Evolutionary conservation across 2,329 filamentous ascomycete species (phyloP).

Genomic region (Ophiostoma ulmi): DNA sequence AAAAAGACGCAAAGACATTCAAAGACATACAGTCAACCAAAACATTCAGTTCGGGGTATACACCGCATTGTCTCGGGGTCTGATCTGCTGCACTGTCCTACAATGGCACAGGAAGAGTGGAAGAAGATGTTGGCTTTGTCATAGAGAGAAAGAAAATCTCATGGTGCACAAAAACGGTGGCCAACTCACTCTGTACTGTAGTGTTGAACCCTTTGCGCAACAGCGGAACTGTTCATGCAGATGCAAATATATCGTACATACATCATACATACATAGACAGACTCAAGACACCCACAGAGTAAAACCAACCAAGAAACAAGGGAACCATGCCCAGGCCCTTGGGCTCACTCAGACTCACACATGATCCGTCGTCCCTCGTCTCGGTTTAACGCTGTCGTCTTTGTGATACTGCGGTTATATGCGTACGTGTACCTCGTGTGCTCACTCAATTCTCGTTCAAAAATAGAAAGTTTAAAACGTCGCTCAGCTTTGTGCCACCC

Average conservation of each 20-base stretch:
- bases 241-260: background rate
- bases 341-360: background rate
- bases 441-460: background rate
- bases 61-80: constrained; percentile 17
- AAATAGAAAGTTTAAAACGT: background rate
- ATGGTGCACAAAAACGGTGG: background rate
- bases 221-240: constrained; percentile 1
- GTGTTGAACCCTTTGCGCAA: too few species aligned
- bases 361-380: background rate
- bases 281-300: too few species aligned
- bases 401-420: background rate
- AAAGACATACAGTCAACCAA: background rate
- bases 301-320: background rate
- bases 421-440: background rate
- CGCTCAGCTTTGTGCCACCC: background rate
- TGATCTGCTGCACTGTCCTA: constrained; percentile 2
- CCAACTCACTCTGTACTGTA: background rate
- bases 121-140: background rate
- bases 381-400: background rate
- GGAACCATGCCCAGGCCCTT: constrained; percentile 7
- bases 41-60: constrained; percentile 7
- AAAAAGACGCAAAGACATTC: background rate
- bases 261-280: background rate
- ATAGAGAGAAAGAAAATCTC: background rate
- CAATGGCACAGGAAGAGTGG: background rate